Percentiles rank a stretch among this genome's conserved stretches.
These are phyloP conservation scores for Aaosphaeria pasadenensis DNA, from an alignment of 2,329 filamentous ascomycete genomes.

Conservation along the genomic window DNA sequence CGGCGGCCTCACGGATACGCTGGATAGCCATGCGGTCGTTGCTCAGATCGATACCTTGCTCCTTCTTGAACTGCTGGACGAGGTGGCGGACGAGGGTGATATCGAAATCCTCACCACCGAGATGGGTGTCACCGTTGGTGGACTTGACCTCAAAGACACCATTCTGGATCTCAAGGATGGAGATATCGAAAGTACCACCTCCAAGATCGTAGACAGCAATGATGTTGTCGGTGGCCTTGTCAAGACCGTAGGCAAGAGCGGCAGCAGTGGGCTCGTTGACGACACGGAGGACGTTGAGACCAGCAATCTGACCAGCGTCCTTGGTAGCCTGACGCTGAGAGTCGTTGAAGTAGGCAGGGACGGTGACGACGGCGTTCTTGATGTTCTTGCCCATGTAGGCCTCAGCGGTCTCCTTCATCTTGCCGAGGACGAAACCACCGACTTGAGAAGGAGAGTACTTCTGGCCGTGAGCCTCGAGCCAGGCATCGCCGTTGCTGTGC, in stretches of 20 bases:
- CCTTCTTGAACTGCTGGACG: slow-evolving; percentile 94
- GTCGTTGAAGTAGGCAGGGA: slow-evolving; percentile 98
- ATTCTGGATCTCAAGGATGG: slow-evolving; percentile 93
- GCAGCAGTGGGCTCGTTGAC: slow-evolving; percentile 98
- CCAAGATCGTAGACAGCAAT: slow-evolving; percentile 97
- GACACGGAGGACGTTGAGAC: slow-evolving; percentile 93
- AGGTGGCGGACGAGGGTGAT: slow-evolving; percentile 92
- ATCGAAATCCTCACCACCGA: slow-evolving; percentile 98
- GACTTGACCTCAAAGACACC: slow-evolving; percentile 99
- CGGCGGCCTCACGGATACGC: slow-evolving; percentile 96
- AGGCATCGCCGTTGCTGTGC: slow-evolving; percentile 94
- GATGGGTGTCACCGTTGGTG: slow-evolving; percentile 97
- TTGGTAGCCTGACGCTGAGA: slow-evolving; percentile 97
- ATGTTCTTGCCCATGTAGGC: slow-evolving; percentile 84
- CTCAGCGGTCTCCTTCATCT: slow-evolving; percentile 99
- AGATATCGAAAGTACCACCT: slow-evolving; percentile 99
- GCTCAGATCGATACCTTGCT: slow-evolving; percentile 85
- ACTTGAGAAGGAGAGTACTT: slow-evolving; percentile 99
- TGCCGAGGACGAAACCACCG: slow-evolving; percentile 91
- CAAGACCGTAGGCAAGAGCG: slow-evolving; percentile 90
- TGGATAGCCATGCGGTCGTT: slow-evolving; percentile 97
- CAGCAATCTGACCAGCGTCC: slow-evolving; percentile 94
- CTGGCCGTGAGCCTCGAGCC: slow-evolving; percentile 89
- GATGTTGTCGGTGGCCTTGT: slow-evolving; percentile 87
- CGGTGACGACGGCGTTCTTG: slow-evolving; percentile 96